phyloP scores from a whole-genome alignment of 768 basidiomycete genomes.

The Coprinopsis strossmayeri region DNA sequence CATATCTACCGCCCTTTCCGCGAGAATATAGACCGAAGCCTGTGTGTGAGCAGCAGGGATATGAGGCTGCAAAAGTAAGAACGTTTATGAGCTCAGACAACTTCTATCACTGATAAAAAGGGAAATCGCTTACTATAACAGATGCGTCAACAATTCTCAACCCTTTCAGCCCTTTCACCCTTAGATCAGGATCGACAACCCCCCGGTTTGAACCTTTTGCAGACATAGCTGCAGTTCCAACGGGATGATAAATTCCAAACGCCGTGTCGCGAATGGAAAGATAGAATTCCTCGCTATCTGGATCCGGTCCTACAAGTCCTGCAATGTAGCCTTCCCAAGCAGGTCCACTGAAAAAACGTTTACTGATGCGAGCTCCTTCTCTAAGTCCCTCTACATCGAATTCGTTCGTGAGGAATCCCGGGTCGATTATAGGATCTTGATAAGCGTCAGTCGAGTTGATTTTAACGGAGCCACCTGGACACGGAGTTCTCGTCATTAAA shows the following conservation, averaged over 20 bases:
- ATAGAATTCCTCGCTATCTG: conserved; percentile 11
- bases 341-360: conserved; percentile 10
- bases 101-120: no score
- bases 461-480: conserved; percentile 8
- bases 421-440: conserved; percentile 9
- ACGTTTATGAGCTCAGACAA: not conserved
- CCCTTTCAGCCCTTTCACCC: conserved; percentile 20
- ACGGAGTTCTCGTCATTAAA: not conserved
- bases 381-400: conserved; percentile 12
- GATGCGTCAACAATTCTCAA: conserved; percentile 23
- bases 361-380: conserved; percentile 10
- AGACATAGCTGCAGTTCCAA: conserved; percentile 19
- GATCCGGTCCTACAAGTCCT: conserved; percentile 8
- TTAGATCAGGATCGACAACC: conserved; percentile 23
- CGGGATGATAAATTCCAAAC: conserved; percentile 13
- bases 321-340: conserved; percentile 12
- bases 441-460: conserved; percentile 13
- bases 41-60: conserved; percentile 12
- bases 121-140: conserved; percentile 16
- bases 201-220: conserved; percentile 16
- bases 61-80: conserved; percentile 10
- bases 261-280: conserved; percentile 11
- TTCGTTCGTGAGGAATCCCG: conserved; percentile 5
- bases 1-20: conserved; percentile 13
- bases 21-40: conserved; percentile 12